phyloP scores from a whole-genome alignment of 257 asterid genomes.

The Solanum tacnaense region DNA sequence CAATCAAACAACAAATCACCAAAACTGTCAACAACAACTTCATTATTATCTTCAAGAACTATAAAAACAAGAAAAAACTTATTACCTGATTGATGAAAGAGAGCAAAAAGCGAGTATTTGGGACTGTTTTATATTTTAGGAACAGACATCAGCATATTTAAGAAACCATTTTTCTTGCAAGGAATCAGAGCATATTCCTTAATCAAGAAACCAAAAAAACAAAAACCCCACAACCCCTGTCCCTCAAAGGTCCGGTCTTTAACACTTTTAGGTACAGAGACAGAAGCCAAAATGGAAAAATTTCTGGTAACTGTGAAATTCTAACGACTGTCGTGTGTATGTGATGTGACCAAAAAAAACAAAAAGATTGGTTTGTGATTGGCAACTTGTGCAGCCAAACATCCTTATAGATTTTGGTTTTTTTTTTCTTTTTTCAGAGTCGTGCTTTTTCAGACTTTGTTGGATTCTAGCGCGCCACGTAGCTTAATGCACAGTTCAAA shows the following conservation, averaged over 20 bases:
- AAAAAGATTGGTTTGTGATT: neutral
- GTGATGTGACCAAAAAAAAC: neutral
- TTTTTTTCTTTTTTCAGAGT: too few species aligned
- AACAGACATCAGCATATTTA: neutral
- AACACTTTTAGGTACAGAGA: neutral
- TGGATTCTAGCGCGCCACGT: neutral
- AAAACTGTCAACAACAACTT: neutral
- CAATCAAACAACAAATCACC: neutral
- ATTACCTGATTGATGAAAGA: conserved; percentile 15
- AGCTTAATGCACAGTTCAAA: neutral
- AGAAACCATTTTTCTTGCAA: neutral
- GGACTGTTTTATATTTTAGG: neutral
- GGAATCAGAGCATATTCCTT: neutral
- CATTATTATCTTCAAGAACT: neutral
- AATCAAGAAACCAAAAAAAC: neutral
- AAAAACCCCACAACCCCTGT: neutral
- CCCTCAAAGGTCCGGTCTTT: neutral
- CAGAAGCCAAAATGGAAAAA: neutral
- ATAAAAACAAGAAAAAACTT: neutral
- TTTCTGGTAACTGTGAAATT: neutral
- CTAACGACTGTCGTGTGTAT: neutral
- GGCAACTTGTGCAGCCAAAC: neutral
- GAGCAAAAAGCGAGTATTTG: conserved; percentile 4
- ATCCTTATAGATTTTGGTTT: neutral
- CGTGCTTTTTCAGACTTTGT: neutral